Conservation (phyloP, 1,284 basidiomycete species). For the Marasmius tenuissimus region DNA sequence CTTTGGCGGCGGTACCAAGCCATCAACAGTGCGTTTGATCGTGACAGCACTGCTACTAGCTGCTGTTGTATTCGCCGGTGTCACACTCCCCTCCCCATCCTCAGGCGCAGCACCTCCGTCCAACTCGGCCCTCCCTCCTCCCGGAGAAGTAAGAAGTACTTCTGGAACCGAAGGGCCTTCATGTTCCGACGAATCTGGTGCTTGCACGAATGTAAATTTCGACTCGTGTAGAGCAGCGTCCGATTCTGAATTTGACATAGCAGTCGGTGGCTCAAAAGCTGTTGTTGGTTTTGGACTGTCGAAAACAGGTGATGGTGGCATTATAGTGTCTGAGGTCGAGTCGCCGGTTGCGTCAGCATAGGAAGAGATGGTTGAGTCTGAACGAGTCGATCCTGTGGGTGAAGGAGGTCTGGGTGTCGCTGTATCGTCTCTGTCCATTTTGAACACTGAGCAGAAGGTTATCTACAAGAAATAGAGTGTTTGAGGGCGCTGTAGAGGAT, state of each 20-base stretch:
- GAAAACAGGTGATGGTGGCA: neutral
- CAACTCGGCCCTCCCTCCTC: neutral
- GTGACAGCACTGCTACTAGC: neutral
- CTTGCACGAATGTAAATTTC: neutral
- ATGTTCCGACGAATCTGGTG: neutral
- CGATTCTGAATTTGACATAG: neutral
- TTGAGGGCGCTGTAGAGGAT: no score
- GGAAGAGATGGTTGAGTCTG: neutral
- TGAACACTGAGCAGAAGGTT: no score
- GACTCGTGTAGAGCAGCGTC: neutral
- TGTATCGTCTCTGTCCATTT: neutral
- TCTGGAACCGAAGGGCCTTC: neutral
- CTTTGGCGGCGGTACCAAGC: neutral
- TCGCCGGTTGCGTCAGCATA: neutral
- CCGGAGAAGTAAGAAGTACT: neutral
- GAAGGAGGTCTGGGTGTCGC: neutral
- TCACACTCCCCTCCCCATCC: neutral
- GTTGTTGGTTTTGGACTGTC: neutral
- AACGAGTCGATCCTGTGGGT: neutral
- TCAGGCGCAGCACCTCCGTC: no score
- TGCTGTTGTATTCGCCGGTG: neutral
- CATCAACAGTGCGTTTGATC: neutral
- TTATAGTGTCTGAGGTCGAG: neutral
- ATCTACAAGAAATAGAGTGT: no score
- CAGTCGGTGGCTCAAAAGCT: neutral